Conservation (phyloP, 1,139 yeast species). For the Taphrina deformans region DNA sequence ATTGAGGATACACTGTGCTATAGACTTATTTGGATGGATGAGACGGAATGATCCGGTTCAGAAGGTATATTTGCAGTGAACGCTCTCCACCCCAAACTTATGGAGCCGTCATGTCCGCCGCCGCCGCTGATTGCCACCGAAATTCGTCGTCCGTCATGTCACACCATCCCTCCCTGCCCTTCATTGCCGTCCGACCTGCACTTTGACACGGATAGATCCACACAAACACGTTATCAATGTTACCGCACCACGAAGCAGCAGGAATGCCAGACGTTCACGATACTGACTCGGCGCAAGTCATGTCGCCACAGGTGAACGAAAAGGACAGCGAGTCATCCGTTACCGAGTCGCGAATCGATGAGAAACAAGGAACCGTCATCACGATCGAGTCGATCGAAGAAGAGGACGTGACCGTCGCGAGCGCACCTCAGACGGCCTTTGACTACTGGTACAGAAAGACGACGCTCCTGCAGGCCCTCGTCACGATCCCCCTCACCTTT, state of each 20-base stretch:
- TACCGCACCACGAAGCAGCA: slow-evolving; percentile 9
- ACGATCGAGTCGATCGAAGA: neutral
- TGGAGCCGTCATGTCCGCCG: no score
- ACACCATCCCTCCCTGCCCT: neutral
- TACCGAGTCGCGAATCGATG: neutral
- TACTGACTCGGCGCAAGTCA: neutral
- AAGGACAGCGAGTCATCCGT: neutral
- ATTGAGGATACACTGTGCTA: neutral
- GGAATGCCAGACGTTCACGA: neutral
- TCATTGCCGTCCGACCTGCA: no score
- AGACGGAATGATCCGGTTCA: no score
- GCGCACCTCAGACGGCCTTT: neutral
- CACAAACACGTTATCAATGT: no score
- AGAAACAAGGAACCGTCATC: neutral
- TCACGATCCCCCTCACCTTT: neutral
- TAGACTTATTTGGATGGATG: no score
- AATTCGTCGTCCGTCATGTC: no score
- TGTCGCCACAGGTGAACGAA: neutral
- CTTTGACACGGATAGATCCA: no score
- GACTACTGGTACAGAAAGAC: neutral
- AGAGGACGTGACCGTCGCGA: neutral
- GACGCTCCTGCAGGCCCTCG: neutral
- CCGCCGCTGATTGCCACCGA: no score
- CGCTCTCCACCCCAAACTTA: no score
- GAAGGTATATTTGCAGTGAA: no score